Conservation (phyloP, 208 protist genomes). For the Tritrichomonas musculus region DNA sequence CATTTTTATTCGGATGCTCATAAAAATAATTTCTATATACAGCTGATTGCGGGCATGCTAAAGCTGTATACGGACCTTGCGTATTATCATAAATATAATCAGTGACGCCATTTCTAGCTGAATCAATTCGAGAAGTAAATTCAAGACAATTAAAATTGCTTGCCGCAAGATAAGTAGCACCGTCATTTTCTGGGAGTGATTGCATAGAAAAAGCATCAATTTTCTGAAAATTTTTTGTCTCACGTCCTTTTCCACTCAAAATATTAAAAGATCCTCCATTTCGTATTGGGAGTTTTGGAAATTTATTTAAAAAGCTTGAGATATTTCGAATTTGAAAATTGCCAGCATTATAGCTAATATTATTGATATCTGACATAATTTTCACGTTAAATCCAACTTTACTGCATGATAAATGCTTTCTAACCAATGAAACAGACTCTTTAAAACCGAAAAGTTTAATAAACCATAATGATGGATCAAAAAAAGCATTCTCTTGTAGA, state of each 20-base stretch:
- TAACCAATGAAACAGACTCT: neutral
- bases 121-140: neutral
- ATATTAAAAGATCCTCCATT: neutral
- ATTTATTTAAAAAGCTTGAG: too few relatives aligned
- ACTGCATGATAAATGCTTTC: neutral
- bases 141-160: conserved; percentile 13
- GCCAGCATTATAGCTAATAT: too few relatives aligned
- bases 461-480: too few relatives aligned
- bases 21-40: neutral
- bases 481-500: too few relatives aligned
- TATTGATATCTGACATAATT: too few relatives aligned
- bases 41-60: neutral
- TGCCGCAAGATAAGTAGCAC: too few relatives aligned
- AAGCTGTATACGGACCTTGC: neutral
- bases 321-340: too few relatives aligned
- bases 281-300: neutral
- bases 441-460: neutral
- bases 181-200: too few relatives aligned
- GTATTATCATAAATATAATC: neutral
- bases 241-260: neutral
- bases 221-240: neutral
- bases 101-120: neutral
- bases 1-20: neutral
- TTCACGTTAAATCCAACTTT: too few relatives aligned
- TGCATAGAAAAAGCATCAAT: neutral